Evolutionary conservation across 2,329 filamentous ascomycete species (phyloP), one percentile per base, ranked within the genome.

Genomic region (Pseudogymnoascus sp.): DNA sequence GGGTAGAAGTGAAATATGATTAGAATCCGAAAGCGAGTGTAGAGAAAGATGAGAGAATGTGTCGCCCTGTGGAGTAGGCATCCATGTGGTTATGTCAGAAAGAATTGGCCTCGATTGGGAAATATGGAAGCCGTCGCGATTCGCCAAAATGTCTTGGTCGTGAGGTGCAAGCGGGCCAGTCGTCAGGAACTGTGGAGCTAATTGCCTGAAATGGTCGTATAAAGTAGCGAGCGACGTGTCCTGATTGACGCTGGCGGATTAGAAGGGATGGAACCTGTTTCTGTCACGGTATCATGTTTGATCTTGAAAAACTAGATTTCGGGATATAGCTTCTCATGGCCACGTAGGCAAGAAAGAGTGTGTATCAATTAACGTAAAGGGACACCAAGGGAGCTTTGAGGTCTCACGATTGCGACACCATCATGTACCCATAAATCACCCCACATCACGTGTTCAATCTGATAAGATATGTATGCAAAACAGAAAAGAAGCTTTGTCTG

Each of bases 31-130:
- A 38, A 60, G 23, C 19, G 58, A 39, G n/a, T 60, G 58, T 60
- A 63, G 55, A 62, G 69, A 68, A 61, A 68, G 63, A 63, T 69
- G 69, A 71, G 72, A 70, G 66, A 75, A 67, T 65, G 72, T 70
- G 64, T 75, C 69, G 69, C 69, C 71, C 66, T 72, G 66, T 65
- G 72, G 72, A 66, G 72, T 71, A 74, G 75, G 73, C 75, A 78
- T 77, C 71, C 74, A 79, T 77, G 67, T 72, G 69, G 63, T 71
- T 63, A 62, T 64, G n/a, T 55, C 28, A 33, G 9, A 55, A 33
- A 55, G 49, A 33, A 33, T 55, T 55, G 49, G 49, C 25, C 28
- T 55, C 49, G 5, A 55, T 55, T 55, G 49, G 49, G 49, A 33
- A 55, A 55, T 55, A 33, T 55, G 23, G 63, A 33, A n/a, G 63